These are phyloP conservation scores for Calonectria fujianensis DNA, from an alignment of 2,329 filamentous ascomycete genomes.

Conservation along the genomic window DNA sequence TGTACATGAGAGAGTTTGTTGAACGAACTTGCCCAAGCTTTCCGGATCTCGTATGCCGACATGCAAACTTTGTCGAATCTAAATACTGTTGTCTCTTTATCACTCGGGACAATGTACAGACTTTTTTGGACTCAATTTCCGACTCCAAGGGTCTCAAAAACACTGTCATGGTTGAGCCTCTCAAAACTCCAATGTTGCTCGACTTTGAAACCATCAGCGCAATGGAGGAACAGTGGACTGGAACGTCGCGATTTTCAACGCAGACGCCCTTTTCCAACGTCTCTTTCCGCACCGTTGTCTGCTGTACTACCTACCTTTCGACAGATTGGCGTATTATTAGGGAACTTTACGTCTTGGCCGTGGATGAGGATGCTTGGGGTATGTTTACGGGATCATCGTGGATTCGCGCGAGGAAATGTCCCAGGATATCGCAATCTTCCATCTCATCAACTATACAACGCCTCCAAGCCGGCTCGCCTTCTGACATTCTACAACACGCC, in stretches of 20 bases:
- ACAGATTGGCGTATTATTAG: slow-evolving; percentile 12
- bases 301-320: slow-evolving; percentile 5
- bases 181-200: slow-evolving; percentile 4
- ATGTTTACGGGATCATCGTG: slow-evolving; percentile 2
- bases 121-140: slow-evolving; percentile 9
- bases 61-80: slow-evolving; percentile 12
- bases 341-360: slow-evolving; percentile 9
- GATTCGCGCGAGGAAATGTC: neutral
- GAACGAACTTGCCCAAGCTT: neutral
- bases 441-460: neutral
- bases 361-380: slow-evolving; percentile 13
- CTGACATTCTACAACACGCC: neutral
- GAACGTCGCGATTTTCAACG: neutral
- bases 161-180: neutral
- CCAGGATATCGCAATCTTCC: neutral
- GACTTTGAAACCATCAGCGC: slow-evolving; percentile 22
- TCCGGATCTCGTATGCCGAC: neutral
- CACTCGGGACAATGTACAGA: slow-evolving; percentile 7
- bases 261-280: slow-evolving; percentile 6
- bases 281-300: slow-evolving; percentile 7
- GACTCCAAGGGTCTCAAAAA: neutral
- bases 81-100: slow-evolving; percentile 20
- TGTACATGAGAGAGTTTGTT: neutral
- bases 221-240: slow-evolving; percentile 15
- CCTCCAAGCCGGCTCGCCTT: neutral